Conservation (phyloP, 352 stramenopile genomes). For the Globisporangium paddicum region DNA sequence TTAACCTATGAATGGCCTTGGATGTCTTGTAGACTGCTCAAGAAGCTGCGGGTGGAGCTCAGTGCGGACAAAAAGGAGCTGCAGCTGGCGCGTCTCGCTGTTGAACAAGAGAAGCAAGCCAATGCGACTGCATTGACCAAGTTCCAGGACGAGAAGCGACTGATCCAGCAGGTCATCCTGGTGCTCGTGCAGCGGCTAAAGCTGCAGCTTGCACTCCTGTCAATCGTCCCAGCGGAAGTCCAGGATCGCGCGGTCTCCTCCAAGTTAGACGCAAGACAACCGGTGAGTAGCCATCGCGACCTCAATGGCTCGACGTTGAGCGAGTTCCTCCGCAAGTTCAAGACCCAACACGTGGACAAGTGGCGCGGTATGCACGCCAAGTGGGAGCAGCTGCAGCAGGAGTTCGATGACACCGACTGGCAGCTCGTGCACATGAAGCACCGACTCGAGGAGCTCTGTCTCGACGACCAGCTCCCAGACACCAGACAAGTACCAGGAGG, state of each 20-base stretch:
- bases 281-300: not conserved
- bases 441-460: slow-evolving; percentile 43
- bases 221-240: slow-evolving; percentile 21
- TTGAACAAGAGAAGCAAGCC: slow-evolving; percentile 15
- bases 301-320: slow-evolving; percentile 8
- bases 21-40: slow-evolving; percentile 21
- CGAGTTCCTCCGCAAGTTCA: slow-evolving; percentile 23
- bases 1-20: not conserved
- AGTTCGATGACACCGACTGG: slow-evolving; percentile 60
- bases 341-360: slow-evolving; percentile 25
- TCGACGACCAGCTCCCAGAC: slow-evolving; percentile 17
- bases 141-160: slow-evolving; percentile 33
- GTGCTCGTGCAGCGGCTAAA: slow-evolving; percentile 36
- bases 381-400: slow-evolving; percentile 41
- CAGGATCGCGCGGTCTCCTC: not conserved
- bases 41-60: slow-evolving; percentile 38
- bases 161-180: slow-evolving; percentile 43
- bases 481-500: not conserved
- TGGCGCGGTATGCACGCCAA: slow-evolving; percentile 38
- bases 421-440: slow-evolving; percentile 54
- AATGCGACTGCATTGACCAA: slow-evolving; percentile 3
- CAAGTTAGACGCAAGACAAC: not conserved
- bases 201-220: slow-evolving; percentile 42
- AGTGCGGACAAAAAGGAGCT: slow-evolving; percentile 28
- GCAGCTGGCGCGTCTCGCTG: slow-evolving; percentile 16